These are phyloP conservation scores for Linderniella brevidens DNA, from an alignment of 257 asterid species.

Conservation along the genomic window DNA sequence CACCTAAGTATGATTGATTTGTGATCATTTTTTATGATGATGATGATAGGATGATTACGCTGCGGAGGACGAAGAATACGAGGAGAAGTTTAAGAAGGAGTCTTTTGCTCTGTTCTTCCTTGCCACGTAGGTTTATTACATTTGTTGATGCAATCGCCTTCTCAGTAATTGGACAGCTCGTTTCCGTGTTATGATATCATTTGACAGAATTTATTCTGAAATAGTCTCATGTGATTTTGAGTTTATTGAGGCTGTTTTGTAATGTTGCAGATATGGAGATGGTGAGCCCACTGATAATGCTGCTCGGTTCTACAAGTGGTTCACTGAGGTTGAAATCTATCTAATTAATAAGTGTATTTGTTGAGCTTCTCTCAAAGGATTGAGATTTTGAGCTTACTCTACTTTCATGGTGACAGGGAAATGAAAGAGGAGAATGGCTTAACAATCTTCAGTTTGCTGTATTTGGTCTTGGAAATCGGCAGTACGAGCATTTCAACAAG, in stretches of 20 bases:
- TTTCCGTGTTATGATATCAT: neutral
- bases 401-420: slow-evolving; percentile 17
- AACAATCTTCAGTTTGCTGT: slow-evolving; percentile 51
- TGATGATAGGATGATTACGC: slow-evolving; percentile 58
- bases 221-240: neutral
- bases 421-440: slow-evolving; percentile 51
- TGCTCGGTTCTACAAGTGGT: slow-evolving; percentile 74
- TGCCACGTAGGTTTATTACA: slow-evolving; percentile 42
- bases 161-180: neutral
- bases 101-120: slow-evolving; percentile 53
- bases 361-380: neutral
- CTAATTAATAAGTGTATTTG: neutral
- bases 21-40: neutral
- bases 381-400: neutral
- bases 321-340: slow-evolving; percentile 34
- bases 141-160: neutral
- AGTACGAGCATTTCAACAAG: slow-evolving; percentile 83
- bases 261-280: slow-evolving; percentile 62
- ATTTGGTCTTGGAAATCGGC: slow-evolving; percentile 78
- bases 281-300: slow-evolving; percentile 92
- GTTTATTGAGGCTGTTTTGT: slow-evolving; percentile 15
- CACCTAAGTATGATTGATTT: neutral
- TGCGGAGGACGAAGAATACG: slow-evolving; percentile 59
- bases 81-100: slow-evolving; percentile 66
- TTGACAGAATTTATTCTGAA: neutral